phyloP scores from a whole-genome alignment of 2,329 filamentous ascomycete species.

The Orbilia oligospora region DNA sequence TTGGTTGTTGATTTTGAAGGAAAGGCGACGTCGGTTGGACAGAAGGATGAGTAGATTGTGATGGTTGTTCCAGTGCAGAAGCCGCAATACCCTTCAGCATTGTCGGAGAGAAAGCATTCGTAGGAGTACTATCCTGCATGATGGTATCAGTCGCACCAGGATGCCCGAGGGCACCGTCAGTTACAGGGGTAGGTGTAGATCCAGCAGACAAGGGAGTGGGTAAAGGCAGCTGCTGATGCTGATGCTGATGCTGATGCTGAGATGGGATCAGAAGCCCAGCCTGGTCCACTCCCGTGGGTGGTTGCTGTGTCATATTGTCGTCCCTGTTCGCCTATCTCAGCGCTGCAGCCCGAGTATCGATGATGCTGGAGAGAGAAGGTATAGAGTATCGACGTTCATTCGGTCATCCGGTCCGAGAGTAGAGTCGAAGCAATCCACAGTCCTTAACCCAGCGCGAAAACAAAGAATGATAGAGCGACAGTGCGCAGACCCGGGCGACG shows the following conservation, averaged over 20 bases:
- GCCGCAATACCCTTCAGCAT: conserved; percentile 53
- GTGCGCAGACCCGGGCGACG: conserved; percentile 29
- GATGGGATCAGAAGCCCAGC: conserved; percentile 14
- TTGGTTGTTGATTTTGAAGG: neutral
- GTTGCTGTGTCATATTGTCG: conserved; percentile 51
- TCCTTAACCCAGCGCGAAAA: neutral
- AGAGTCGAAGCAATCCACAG: conserved; percentile 1
- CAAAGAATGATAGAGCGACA: conserved; percentile 1
- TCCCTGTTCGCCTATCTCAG: conserved; percentile 28
- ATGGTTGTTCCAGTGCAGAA: conserved; percentile 49
- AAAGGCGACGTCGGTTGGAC: conserved; percentile 6
- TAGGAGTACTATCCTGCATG: neutral
- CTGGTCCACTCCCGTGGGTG: conserved; percentile 40
- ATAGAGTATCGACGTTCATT: conserved; percentile 24
- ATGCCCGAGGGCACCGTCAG: neutral
- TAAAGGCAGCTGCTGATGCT: neutral
- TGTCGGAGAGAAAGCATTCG: conserved; percentile 32
- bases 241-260: conserved; percentile 17
- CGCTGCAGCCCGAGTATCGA: conserved; percentile 31
- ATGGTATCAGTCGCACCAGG: conserved; percentile 10
- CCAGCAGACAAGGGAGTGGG: conserved; percentile 2
- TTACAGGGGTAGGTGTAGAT: neutral
- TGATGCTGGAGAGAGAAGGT: conserved; percentile 9
- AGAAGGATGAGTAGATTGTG: neutral
- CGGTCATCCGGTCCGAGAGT: conserved; percentile 38